These are phyloP conservation scores for Pyrenopolyporus hunteri DNA, from an alignment of 495 filamentous ascomycete genomes.

Conservation along the genomic window DNA sequence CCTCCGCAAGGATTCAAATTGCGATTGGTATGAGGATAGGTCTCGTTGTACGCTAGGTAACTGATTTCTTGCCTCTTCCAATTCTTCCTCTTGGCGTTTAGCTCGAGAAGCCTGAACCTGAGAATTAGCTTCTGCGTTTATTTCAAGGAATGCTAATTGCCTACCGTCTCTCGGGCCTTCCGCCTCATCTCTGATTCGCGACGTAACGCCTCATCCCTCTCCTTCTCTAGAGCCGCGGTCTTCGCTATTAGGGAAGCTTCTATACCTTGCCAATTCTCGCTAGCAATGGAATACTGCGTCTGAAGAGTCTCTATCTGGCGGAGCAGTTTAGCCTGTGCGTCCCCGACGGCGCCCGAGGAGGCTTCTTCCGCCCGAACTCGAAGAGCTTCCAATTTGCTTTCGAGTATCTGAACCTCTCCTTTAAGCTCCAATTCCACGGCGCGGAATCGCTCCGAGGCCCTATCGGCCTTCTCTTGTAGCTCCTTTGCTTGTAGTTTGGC, in stretches of 20 bases:
- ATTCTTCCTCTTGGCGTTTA: slow-evolving; percentile 80
- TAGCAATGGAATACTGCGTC: slow-evolving; percentile 91
- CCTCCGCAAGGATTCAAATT: slow-evolving; percentile 66
- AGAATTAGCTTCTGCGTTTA: slow-evolving; percentile 28
- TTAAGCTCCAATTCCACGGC: slow-evolving; percentile 79
- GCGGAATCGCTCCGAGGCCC: slow-evolving; percentile 74
- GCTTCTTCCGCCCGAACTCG: slow-evolving; percentile 87
- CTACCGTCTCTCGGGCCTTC: slow-evolving; percentile 85
- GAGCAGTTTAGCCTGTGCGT: slow-evolving; percentile 87
- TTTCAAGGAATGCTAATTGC: slow-evolving; percentile 23
- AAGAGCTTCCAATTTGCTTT: slow-evolving; percentile 89
- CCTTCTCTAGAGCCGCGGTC: slow-evolving; percentile 78
- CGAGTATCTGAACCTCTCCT: slow-evolving; percentile 79
- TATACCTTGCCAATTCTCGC: slow-evolving; percentile 96
- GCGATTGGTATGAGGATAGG: slow-evolving; percentile 62
- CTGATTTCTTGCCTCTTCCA: slow-evolving; percentile 71
- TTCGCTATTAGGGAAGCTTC: slow-evolving; percentile 81
- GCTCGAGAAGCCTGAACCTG: slow-evolving; percentile 68
- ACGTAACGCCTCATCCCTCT: slow-evolving; percentile 82
- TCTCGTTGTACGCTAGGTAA: slow-evolving; percentile 65
- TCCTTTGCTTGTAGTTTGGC: slow-evolving; percentile 71
- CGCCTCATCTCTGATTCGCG: slow-evolving; percentile 83
- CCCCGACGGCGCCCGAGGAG: slow-evolving; percentile 78
- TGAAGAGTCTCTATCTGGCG: slow-evolving; percentile 95
- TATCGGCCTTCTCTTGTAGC: slow-evolving; percentile 71